Percentiles rank a stretch among this genome's conserved stretches.
phyloP scores from a whole-genome alignment of 331 rosid genomes.

The Pyrus hybrid region DNA sequence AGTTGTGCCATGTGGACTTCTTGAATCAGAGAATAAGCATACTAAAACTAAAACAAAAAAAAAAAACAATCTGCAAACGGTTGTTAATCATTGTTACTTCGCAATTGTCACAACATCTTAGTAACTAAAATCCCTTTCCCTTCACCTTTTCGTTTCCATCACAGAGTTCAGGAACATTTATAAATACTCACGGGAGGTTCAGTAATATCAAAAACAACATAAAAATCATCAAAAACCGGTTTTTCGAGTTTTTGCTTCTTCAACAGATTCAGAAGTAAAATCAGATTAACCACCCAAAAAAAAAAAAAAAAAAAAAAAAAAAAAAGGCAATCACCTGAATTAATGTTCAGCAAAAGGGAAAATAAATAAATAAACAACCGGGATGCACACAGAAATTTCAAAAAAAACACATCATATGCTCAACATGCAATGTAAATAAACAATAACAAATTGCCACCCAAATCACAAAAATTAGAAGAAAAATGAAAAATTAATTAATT shows the following conservation, averaged over 20 bases:
- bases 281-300: background rate
- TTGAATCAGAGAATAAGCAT: background rate
- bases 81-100: background rate
- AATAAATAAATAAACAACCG: background rate
- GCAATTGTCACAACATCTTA: background rate
- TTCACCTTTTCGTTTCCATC: background rate
- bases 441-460: background rate
- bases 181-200: background rate
- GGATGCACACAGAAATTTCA: background rate
- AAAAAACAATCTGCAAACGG: background rate
- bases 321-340: background rate
- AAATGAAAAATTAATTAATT: background rate
- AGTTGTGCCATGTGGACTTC: background rate
- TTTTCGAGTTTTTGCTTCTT: background rate
- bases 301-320: background rate
- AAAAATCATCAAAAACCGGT: background rate
- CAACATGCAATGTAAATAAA: background rate
- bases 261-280: background rate
- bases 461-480: background rate
- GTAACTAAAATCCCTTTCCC: background rate
- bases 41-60: background rate
- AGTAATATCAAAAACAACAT: background rate
- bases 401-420: background rate
- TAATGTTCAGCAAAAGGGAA: background rate
- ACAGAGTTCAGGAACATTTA: background rate